These are phyloP conservation scores for Suillus americanus DNA, from an alignment of 768 basidiomycete genomes.

Conservation along the genomic window DNA sequence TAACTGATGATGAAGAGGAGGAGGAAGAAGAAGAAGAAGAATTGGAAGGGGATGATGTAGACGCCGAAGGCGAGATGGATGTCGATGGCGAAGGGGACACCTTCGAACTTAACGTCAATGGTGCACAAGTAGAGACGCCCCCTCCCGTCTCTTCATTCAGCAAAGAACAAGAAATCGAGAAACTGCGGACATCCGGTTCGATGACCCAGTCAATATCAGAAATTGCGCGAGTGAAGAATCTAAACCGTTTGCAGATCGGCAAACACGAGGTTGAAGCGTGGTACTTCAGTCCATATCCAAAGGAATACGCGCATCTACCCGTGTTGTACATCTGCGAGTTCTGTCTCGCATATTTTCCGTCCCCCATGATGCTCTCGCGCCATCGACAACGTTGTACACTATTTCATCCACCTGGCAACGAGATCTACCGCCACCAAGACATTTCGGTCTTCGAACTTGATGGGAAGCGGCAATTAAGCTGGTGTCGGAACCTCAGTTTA, in stretches of 20 bases:
- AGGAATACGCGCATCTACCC: conserved; percentile 95
- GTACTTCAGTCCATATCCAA: conserved; percentile 99
- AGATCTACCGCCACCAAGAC: conserved; percentile 97
- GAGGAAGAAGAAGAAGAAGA: conserved; percentile 65
- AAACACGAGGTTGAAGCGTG: conserved; percentile 98
- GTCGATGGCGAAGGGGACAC: conserved; percentile 68
- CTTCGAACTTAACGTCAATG: conserved; percentile 59
- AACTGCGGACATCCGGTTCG: conserved; percentile 93
- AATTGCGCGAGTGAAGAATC: conserved; percentile 96
- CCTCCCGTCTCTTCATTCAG: conserved; percentile 70
- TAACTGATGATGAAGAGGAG: conserved; percentile 59
- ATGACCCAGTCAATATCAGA: conserved; percentile 99
- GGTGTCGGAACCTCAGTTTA: conserved; percentile 95
- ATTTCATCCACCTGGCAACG: conserved; percentile 95
- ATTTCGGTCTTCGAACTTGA: conserved; percentile 99
- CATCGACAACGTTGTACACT: conserved; percentile 91
- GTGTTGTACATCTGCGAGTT: conserved; percentile 98
- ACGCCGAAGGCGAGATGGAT: conserved; percentile 60
- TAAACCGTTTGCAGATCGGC: conserved; percentile 95
- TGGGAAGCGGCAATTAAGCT: conserved; percentile 92
- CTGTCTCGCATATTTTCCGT: conserved; percentile 91
- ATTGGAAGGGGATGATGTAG: conserved; percentile 45
- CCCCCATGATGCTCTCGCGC: conserved; percentile 85
- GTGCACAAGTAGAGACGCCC: conserved; percentile 45
- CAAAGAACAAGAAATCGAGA: conserved; percentile 99